Evolutionary conservation across 2,329 filamentous ascomycete species (phyloP).

Genomic region (Fusarium sp.): DNA sequence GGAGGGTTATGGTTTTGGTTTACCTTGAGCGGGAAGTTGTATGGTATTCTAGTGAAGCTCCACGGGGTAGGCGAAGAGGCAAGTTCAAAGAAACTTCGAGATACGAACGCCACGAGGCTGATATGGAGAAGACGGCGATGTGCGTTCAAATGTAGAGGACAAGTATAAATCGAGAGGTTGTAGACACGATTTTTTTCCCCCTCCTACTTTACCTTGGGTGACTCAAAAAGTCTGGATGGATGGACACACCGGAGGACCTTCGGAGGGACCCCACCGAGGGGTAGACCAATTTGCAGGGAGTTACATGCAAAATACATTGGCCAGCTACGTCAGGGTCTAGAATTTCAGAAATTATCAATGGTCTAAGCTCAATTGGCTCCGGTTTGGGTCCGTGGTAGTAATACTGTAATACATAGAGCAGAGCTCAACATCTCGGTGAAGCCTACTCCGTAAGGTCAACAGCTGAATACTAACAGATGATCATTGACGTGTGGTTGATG

Average conservation of each 20-base stretch:
- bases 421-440: constrained; percentile 25
- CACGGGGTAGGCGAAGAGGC: constrained; percentile 27
- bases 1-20: constrained; percentile 30
- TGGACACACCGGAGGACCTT: constrained; percentile 46
- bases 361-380: constrained; percentile 47
- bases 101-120: constrained; percentile 34
- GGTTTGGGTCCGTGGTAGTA: constrained; percentile 27
- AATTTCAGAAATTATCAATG: constrained; percentile 50
- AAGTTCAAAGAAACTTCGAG: constrained; percentile 31
- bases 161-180: constrained; percentile 17
- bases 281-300: constrained; percentile 29
- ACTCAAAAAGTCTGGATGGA: constrained; percentile 38
- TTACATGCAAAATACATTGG: constrained; percentile 33
- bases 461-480: too few species aligned
- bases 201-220: constrained; percentile 15
- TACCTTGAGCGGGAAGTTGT: constrained; percentile 33
- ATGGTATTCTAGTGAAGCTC: constrained; percentile 34
- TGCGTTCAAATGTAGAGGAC: constrained; percentile 4
- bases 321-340: constrained; percentile 46
- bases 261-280: constrained; percentile 51
- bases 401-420: background rate
- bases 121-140: constrained; percentile 10
- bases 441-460: background rate
- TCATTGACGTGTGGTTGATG: background rate
- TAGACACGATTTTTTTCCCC: constrained; percentile 32